Percentiles rank a stretch among this genome's conserved stretches.
Conservation (phyloP, 306 rosid genomes). For the Alnus rubra region DNA sequence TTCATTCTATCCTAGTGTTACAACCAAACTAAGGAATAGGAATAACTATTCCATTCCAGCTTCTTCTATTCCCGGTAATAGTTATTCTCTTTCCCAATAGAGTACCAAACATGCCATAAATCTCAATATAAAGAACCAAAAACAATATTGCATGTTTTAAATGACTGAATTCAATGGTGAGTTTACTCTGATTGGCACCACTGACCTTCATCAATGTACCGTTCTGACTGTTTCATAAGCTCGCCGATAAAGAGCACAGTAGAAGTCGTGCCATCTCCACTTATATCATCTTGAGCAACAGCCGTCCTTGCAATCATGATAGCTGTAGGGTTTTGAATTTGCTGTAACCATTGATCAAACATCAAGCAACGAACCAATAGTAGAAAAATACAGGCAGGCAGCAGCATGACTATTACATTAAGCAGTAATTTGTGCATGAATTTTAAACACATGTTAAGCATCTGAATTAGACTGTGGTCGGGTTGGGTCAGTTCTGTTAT, state of each 20-base stretch:
- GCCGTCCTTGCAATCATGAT: constrained; percentile 97
- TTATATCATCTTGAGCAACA: constrained; percentile 93
- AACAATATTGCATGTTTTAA: neutral
- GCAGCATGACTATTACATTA: neutral
- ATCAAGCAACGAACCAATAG: neutral
- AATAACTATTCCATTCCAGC: no score
- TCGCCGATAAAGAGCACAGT: constrained; percentile 95
- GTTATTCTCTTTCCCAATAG: no score
- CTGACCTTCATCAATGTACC: constrained; percentile 86
- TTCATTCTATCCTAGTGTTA: no score
- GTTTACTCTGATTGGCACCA: neutral
- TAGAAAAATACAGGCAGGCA: neutral
- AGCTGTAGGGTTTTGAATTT: constrained; percentile 98
- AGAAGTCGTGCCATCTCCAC: constrained; percentile 97
- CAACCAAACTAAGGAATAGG: no score
- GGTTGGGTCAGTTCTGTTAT: no score
- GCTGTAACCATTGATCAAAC: constrained; percentile 47
- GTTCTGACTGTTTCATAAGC: constrained; percentile 95
- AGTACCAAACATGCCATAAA: no score
- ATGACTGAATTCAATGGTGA: neutral
- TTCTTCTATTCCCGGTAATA: no score
- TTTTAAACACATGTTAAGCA: neutral
- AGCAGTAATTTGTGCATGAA: neutral
- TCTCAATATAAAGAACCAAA: neutral
- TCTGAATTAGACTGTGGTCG: neutral